Percentiles rank a stretch among this genome's conserved stretches.
Evolutionary conservation across 2,329 filamentous ascomycete species (phyloP).

Genomic region (Phyllosticta citriasiana): DNA sequence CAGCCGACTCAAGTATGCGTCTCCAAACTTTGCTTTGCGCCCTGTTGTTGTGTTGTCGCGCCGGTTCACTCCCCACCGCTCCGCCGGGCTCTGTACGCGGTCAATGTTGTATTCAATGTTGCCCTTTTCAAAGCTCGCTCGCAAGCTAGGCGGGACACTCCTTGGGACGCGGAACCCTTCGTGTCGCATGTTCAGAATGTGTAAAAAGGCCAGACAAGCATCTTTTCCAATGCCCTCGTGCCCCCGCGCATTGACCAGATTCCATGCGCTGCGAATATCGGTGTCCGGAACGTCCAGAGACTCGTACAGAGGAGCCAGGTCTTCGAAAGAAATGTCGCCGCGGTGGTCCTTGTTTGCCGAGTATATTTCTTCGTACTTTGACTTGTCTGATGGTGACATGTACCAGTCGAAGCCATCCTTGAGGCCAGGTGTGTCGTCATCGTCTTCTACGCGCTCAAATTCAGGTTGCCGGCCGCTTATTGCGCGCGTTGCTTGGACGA

Average conservation of each 20-base stretch:
- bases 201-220: conserved; percentile 84
- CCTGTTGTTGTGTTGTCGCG: conserved; percentile 76
- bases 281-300: conserved; percentile 63
- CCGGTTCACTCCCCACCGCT: conserved; percentile 68
- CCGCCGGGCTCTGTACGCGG: conserved; percentile 53
- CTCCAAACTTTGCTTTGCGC: conserved; percentile 93
- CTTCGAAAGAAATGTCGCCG: conserved; percentile 64
- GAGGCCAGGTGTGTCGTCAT: conserved; percentile 69
- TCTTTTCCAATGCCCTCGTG: conserved; percentile 82
- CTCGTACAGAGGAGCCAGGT: conserved; percentile 76
- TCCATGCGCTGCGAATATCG: conserved; percentile 89
- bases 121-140: conserved; percentile 86
- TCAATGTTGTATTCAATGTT: conserved; percentile 94
- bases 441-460: conserved; percentile 72
- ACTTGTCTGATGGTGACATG: conserved; percentile 84
- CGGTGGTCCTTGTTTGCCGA: conserved; percentile 80
- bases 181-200: conserved; percentile 92
- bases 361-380: conserved; percentile 97
- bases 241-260: conserved; percentile 88
- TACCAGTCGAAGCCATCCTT: conserved; percentile 99
- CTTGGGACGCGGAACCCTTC: conserved; percentile 92
- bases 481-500: conserved; percentile 31
- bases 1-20: conserved; percentile 86
- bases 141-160: conserved; percentile 80
- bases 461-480: conserved; percentile 68